Base-by-base conservation (phyloP, 352 stramenopile species). In the Blastocystis hominis region DNA sequence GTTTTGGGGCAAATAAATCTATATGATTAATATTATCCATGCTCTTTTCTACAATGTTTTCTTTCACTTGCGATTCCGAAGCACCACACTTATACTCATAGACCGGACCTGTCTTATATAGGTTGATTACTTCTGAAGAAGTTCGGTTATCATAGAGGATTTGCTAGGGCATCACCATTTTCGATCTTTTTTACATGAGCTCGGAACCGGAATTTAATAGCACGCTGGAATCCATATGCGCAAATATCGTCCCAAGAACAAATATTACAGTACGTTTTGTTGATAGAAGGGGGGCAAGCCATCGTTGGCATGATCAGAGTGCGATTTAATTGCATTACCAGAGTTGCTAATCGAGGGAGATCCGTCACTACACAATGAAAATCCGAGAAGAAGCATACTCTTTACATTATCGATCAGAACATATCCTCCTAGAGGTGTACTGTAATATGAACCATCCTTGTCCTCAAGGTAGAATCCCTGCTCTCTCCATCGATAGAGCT, bases 401-500 rank as follows among this genome's bases (percentile, higher is more conserved):
- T 62, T 13, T 9, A 80, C 17, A 34, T 64, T 20, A 64, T 80
- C 70, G 0, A 80, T 30, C 20, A 80, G 53, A 40, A 80, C 24
- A 47, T 80, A 80, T 30, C 70, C 70, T 24, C 36, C 20, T 10
- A 46, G 70, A 64, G 10, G 17, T 13, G 13, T n/a, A 38, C n/a
- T 13, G 30, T 80, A 80, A 46, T 80, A 80, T 30, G 24, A 30
- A 30, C 24, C 24, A 10, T 46, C 70, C 20, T 80, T 62, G 50
- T 80, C 70, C 20, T 80, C 70, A 4, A 24, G 53, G 34, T 63
- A 24, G 34, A 80, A 46, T 17, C 70, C 70, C 44, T 80, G 70
- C 44, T 80, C 70, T 62, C 70, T 36, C 70, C 70, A 80, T 13
- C 70, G 40, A 42, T 80, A 80, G 20, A 80, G 46, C 42, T 80